Percentiles rank a stretch among this genome's conserved stretches.
Conservation (phyloP, 352 stramenopile species). For the Blastocystis sp. region DNA sequence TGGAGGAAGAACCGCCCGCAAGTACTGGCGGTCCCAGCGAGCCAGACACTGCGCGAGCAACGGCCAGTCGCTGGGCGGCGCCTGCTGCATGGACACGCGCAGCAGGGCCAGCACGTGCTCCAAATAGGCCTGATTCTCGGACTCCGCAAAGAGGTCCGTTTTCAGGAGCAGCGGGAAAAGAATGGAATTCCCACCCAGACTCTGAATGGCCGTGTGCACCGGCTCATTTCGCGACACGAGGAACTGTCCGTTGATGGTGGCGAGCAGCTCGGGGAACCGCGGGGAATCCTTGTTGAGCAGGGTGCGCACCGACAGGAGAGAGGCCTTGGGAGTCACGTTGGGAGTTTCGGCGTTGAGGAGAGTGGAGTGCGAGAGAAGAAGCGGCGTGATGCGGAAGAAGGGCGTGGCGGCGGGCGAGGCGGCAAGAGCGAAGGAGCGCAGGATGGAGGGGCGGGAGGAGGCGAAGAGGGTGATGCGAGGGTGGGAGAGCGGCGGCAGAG, state of each 20-base stretch:
- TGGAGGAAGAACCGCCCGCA: neutral
- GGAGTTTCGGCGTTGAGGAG: neutral
- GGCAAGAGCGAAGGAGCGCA: neutral
- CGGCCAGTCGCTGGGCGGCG: neutral
- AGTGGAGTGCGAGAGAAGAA: neutral
- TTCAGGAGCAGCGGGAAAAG: constrained; percentile 11
- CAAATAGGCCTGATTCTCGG: neutral
- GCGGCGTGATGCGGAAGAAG: neutral
- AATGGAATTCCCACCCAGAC: neutral
- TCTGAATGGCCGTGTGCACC: neutral
- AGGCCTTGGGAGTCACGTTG: neutral
- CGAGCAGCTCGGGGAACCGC: neutral
- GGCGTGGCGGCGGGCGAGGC: neutral
- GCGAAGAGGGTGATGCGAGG: neutral
- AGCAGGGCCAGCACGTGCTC: neutral
- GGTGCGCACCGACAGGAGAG: neutral
- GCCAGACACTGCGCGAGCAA: neutral
- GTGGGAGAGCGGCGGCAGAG: neutral
- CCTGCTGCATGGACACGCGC: neutral
- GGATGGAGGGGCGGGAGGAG: neutral
- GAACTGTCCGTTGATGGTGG: neutral
- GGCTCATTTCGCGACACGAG: neutral
- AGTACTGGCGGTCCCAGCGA: neutral
- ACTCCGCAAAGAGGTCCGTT: neutral
- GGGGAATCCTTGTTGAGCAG: neutral